Base-by-base conservation (phyloP, 345 rosid genomes). In the Jatropha curcas region DNA sequence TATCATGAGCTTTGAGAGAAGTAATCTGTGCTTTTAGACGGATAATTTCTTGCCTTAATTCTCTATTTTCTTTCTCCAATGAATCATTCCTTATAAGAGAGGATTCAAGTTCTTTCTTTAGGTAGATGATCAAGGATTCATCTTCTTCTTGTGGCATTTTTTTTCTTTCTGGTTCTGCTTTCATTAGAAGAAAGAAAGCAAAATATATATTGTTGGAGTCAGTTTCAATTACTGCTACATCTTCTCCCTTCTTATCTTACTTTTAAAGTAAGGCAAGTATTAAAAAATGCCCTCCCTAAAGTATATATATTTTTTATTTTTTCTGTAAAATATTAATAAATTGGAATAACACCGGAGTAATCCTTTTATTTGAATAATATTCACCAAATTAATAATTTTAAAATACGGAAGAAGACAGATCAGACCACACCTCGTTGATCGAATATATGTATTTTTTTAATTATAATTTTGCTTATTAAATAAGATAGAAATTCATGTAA, bases 1-100 rank as follows among this genome's bases (percentile, higher is more conserved):
- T 89, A 58, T 89, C 98, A 65, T 88, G 92, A 35, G 93, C 92
- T 83, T 87, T 89, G 73, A 90, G 88, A 41, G 90, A 86, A 75
- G 48, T 80, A 59, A 94, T 81, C 43, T 88, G 97, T 25, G 90
- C 83, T 82, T 84, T 90, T n/a, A 94, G 78, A 45, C 91, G 91
- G 5, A 80, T 60, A 0, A 87, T 85, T 83, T 94, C 98, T 77
- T 84, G 94, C 60, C 81, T 79, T 64, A 94, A 77, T 37, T 89
- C 98, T 52, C 60, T 82, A 62, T 92, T 94, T 68, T 94, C 97
- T 72, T 85, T 92, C 89, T 89, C 91, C 83, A 92, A 57, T 24
- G 80, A 79, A 71, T 72, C 92, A 51, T 81, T 87, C 80, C 77
- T 88, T 12, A 67, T 60, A 31, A 84, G 52, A 72, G 90, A 78